These are phyloP conservation scores for Haematococcus lacustris DNA, from an alignment of 139 green algal species.

Conservation along the genomic window DNA sequence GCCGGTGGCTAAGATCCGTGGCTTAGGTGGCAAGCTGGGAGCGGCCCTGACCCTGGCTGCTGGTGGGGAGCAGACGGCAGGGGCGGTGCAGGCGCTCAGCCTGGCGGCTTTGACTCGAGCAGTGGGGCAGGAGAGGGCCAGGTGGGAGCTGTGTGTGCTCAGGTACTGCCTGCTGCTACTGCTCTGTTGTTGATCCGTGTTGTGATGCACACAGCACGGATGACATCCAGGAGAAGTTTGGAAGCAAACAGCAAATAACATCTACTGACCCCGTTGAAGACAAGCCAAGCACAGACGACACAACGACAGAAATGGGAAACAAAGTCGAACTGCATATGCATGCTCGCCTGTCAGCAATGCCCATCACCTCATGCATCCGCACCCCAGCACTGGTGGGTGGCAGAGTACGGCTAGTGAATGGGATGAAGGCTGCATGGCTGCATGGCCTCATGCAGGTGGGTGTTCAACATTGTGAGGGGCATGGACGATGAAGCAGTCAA, in stretches of 20 bases:
- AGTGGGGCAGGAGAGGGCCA: background rate
- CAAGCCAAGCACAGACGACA: background rate
- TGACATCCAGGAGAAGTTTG: background rate
- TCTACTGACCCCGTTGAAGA: background rate
- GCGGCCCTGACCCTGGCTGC: constrained; percentile 31
- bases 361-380: background rate
- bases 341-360: background rate
- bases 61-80: constrained; percentile 52
- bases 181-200: background rate
- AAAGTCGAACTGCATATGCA: background rate
- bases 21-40: constrained; percentile 85
- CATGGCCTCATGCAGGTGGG: background rate
- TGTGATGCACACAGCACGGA: background rate
- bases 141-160: background rate
- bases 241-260: background rate
- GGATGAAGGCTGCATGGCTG: background rate
- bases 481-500: constrained; percentile 9
- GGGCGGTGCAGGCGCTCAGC: constrained; percentile 34
- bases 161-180: background rate
- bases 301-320: background rate
- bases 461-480: constrained; percentile 5
- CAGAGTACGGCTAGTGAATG: background rate
- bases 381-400: background rate
- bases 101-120: background rate
- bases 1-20: constrained; percentile 75